Percentiles rank a stretch among this genome's conserved stretches.
Conservation (phyloP, 352 stramenopile species). For the Saprolegnia diclina region DNA sequence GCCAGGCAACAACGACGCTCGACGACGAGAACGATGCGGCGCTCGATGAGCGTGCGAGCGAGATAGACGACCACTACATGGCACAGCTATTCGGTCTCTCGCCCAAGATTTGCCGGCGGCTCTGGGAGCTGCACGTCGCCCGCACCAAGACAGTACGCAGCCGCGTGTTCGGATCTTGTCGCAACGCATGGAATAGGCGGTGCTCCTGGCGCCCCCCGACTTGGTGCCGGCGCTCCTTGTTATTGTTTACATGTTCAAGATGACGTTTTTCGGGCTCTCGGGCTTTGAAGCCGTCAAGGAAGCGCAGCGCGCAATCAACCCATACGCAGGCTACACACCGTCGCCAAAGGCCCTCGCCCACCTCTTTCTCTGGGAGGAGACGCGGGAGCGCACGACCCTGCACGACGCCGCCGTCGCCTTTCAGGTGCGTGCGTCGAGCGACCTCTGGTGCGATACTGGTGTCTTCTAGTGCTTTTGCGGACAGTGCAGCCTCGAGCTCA, state of each 20-base stretch:
- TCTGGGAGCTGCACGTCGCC: conserved; percentile 11
- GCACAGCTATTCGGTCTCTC: neutral
- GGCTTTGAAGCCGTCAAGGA: conserved; percentile 19
- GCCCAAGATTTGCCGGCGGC: neutral
- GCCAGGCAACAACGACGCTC: neutral
- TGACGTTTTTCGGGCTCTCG: conserved; percentile 13
- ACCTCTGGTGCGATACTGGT: no score
- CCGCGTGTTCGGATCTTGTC: neutral
- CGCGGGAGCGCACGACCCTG: neutral
- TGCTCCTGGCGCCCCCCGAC: neutral
- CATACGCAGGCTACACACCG: neutral
- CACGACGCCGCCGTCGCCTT: neutral
- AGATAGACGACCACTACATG: neutral
- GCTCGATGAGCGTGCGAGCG: neutral
- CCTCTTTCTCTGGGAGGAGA: conserved; percentile 19
- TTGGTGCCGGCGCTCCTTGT: neutral
- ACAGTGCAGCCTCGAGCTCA: neutral
- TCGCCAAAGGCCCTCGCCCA: neutral
- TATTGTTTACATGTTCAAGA: conserved; percentile 11
- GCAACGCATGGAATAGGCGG: neutral
- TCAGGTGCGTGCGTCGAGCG: neutral
- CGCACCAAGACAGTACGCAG: neutral
- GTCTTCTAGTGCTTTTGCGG: neutral
- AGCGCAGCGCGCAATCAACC: neutral
- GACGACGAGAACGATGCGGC: neutral